Evolutionary conservation across 768 basidiomycete species (phyloP).

Genomic region (Lanmaoa pseudosensibilis): DNA sequence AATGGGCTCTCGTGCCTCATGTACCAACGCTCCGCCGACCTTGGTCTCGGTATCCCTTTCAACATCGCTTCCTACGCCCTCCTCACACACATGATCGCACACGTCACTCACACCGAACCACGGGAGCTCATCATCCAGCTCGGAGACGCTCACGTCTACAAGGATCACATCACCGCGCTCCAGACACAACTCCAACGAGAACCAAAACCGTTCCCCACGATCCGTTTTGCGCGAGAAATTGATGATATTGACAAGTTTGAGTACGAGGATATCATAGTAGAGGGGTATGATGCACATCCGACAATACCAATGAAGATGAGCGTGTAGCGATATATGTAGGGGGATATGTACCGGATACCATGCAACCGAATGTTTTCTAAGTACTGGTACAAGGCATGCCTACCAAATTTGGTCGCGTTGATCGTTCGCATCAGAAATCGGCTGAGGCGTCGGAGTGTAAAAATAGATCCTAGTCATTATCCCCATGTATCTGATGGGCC

Average conservation of each 20-base stretch:
- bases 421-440: no score
- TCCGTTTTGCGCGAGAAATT: slow-evolving; percentile 69
- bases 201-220: slow-evolving; percentile 80
- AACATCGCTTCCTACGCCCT: slow-evolving; percentile 99
- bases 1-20: slow-evolving; percentile 92
- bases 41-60: slow-evolving; percentile 97
- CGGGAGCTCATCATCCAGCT: slow-evolving; percentile 94
- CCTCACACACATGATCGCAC: slow-evolving; percentile 97
- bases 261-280: slow-evolving; percentile 78
- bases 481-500: no score
- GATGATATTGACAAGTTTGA: slow-evolving; percentile 77
- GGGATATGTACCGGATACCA: slow-evolving; percentile 5
- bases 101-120: slow-evolving; percentile 80
- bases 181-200: slow-evolving; percentile 74
- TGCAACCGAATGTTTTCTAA: not conserved
- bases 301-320: slow-evolving; percentile 97
- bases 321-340: slow-evolving; percentile 43
- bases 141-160: slow-evolving; percentile 96
- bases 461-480: no score
- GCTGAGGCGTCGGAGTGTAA: no score
- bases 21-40: slow-evolving; percentile 97
- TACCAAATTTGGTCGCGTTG: no score
- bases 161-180: slow-evolving; percentile 88
- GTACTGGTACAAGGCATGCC: no score
- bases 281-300: slow-evolving; percentile 83